A percentile compares a stretch with the other conserved stretches of the same genome.
phyloP scores from a whole-genome alignment of 352 stramenopile species.

The Phytophthora agathidicida region DNA sequence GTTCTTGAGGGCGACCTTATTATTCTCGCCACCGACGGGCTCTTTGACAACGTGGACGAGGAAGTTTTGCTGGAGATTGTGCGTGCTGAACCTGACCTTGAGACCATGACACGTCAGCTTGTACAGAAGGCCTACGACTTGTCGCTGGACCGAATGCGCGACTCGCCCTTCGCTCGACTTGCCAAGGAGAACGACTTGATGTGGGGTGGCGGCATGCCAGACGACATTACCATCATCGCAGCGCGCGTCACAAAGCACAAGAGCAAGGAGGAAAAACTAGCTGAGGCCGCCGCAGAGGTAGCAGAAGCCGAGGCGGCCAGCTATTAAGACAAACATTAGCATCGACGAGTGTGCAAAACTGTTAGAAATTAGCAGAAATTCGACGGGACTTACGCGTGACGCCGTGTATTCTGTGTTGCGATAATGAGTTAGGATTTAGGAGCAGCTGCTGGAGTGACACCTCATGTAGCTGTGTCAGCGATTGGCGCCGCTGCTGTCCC shows the following conservation, averaged over 20 bases:
- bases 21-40: conserved; percentile 95
- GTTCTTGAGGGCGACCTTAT: conserved; percentile 95
- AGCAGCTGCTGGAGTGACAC: conserved; percentile 1
- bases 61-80: conserved; percentile 80
- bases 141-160: conserved; percentile 88
- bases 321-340: conserved; percentile 23
- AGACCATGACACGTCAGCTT: conserved; percentile 80
- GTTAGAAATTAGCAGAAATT: conserved; percentile 27
- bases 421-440: conserved; percentile 29
- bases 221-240: conserved; percentile 89
- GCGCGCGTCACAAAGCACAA: conserved; percentile 64
- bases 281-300: conserved; percentile 23
- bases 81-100: conserved; percentile 58
- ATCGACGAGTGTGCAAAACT: conserved; percentile 12
- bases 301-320: conserved; percentile 9
- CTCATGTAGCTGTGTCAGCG: conserved; percentile 18
- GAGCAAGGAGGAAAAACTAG: conserved; percentile 31
- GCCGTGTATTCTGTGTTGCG: conserved; percentile 20
- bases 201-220: conserved; percentile 94
- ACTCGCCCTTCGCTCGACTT: conserved; percentile 97
- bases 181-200: conserved; percentile 99
- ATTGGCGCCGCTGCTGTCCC: conserved; percentile 10
- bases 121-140: conserved; percentile 91
- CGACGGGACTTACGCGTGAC: conserved; percentile 21
- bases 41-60: conserved; percentile 97